Conservation (phyloP, 2,329 filamentous ascomycete species). For the Amphichorda felina region DNA sequence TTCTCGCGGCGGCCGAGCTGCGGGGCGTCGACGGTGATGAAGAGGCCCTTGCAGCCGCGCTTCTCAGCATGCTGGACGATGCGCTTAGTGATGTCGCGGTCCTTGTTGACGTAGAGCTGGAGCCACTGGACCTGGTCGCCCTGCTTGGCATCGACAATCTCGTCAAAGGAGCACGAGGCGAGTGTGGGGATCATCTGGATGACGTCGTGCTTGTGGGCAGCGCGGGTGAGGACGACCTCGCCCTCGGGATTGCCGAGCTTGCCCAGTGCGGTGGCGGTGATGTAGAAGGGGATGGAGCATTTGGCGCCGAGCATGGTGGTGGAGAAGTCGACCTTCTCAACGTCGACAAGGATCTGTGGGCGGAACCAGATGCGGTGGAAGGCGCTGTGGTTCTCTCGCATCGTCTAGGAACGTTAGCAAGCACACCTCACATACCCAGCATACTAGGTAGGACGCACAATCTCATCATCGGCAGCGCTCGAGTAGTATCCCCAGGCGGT, state of each 20-base stretch:
- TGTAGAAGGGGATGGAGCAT: constrained; percentile 81
- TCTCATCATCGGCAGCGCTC: constrained; percentile 55
- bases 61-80: constrained; percentile 88
- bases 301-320: constrained; percentile 92
- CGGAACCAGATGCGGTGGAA: constrained; percentile 98
- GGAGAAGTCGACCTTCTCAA: constrained; percentile 73
- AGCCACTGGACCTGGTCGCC: constrained; percentile 89
- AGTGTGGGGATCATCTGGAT: constrained; percentile 98
- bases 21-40: constrained; percentile 96
- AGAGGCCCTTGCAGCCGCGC: constrained; percentile 87
- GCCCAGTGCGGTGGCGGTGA: constrained; percentile 89
- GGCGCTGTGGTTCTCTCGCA: constrained; percentile 90
- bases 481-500: constrained; percentile 97
- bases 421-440: background rate
- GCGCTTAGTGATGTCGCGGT: constrained; percentile 76
- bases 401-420: constrained; percentile 47
- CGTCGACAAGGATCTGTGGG: constrained; percentile 77
- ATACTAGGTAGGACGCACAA: constrained; percentile 16
- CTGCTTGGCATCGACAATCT: constrained; percentile 76
- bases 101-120: constrained; percentile 95
- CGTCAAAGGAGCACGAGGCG: constrained; percentile 93
- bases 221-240: constrained; percentile 80
- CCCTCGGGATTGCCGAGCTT: constrained; percentile 92
- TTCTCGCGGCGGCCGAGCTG: constrained; percentile 93
- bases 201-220: constrained; percentile 75